Conservation (phyloP, 257 asterid genomes). For the Solanum rostratum region DNA sequence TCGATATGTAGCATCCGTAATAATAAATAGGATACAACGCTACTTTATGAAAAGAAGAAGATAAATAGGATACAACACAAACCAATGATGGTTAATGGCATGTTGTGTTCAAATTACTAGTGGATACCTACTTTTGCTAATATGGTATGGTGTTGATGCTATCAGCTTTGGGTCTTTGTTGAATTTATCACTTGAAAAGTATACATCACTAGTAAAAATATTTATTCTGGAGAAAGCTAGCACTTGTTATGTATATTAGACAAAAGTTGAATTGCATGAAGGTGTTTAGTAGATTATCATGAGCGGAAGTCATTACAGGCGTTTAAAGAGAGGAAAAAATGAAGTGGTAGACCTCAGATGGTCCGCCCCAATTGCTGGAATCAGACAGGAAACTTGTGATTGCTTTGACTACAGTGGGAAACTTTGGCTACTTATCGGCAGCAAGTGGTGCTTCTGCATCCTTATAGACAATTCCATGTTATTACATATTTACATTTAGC, state of each 20-base stretch:
- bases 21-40: no score
- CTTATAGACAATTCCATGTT: neutral
- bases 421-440: neutral
- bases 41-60: no score
- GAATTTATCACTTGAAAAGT: no score
- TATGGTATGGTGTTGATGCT: no score
- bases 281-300: neutral
- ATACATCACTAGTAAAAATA: neutral
- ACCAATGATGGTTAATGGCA: no score
- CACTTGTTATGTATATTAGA: neutral
- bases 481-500: neutral
- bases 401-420: neutral
- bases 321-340: neutral
- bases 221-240: neutral
- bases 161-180: no score
- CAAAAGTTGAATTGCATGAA: neutral
- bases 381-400: neutral
- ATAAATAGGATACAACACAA: no score
- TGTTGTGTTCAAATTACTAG: no score
- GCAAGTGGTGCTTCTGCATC: neutral
- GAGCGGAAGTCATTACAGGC: neutral
- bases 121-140: no score
- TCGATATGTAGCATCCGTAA: no score
- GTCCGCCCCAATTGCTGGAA: neutral
- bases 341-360: neutral